A percentile compares a stretch with the other conserved stretches of the same genome.
Evolutionary conservation across 169 alveolate genomes (phyloP).

Genomic region (Eimeria brunetti): DNA sequence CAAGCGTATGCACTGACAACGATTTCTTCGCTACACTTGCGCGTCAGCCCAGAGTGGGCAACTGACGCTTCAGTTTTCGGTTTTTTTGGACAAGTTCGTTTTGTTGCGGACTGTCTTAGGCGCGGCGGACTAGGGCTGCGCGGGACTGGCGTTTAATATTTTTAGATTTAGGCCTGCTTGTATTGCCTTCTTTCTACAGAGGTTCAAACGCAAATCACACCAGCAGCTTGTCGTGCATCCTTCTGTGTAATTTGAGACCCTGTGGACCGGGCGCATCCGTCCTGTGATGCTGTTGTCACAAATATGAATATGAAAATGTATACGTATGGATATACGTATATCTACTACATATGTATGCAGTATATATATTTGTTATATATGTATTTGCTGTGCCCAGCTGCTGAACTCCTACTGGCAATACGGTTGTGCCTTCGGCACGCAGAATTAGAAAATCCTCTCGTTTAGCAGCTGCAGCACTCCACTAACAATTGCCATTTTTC

Average conservation of each 20-base stretch:
- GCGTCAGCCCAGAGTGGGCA: not conserved
- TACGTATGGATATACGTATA: no score
- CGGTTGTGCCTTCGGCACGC: no score
- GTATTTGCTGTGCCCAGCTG: no score
- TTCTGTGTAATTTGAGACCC: not conserved
- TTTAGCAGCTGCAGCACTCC: no score
- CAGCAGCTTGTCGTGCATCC: not conserved
- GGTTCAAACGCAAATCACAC: not conserved
- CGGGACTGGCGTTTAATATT: not conserved
- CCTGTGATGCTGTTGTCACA: not conserved
- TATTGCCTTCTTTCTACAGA: not conserved
- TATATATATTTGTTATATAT: no score
- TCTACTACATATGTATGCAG: no score
- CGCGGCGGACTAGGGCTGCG: not conserved
- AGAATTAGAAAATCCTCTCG: no score
- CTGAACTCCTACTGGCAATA: no score
- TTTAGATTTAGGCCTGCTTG: not conserved
- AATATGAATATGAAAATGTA: no score
- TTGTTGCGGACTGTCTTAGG: not conserved
- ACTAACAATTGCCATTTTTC: no score
- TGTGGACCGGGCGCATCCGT: not conserved
- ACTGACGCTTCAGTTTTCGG: not conserved
- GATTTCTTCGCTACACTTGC: not conserved
- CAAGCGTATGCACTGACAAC: constrained; percentile 9
- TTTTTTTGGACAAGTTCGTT: not conserved